Evolutionary conservation across 1,284 basidiomycete genomes (phyloP), one percentile per base, ranked within the genome.

Genomic region (Melampsora americana): DNA sequence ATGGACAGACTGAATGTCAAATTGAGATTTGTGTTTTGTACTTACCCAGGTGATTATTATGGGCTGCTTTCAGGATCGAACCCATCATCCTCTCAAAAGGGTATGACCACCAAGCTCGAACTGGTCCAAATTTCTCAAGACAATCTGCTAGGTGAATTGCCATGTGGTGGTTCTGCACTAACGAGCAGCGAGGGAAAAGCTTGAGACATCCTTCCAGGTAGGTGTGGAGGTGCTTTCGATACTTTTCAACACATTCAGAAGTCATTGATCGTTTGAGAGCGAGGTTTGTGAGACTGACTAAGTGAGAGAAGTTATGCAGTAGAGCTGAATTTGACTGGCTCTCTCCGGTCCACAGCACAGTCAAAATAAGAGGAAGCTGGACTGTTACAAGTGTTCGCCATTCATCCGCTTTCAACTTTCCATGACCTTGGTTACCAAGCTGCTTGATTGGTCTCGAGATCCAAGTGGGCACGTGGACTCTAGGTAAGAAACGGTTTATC

Each of bases 331-430:
- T 50, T 14, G 23, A 7, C 0, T 56, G 59, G n/a, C 59, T 59
- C 23, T 44, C 59, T 20, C 26, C 14, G 18, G 50, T 42, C 66
- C 66, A 75, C 30, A 61, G 61, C 7, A 68, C 65, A 7, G 72
- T 65, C 1, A 68, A 32, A 5, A 68, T 74, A 1, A 74, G 32
- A 7, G 65, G 62, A 14, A 74, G 53, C 26, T 67, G 53, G 16
- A 74, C 60, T n/a, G 50, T 67, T 12, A 42, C 39, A 5, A 42
- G 39, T 42, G 39, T 66, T 28, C 71, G 50, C 72, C 78, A 78
- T 44, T 79, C 76, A 23, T 79, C 69, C 0, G 79, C 78, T 59
- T 72, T 78, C 9, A 79, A 69, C 23, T 69, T 65, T 7, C 78
- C 79, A 35, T 65, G 61, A 2, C 32, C 32, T 16, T 39, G 44